Evolutionary conservation across 345 rosid species (phyloP), one percentile per base, ranked within the genome.

Genomic region (Murraya paniculata): DNA sequence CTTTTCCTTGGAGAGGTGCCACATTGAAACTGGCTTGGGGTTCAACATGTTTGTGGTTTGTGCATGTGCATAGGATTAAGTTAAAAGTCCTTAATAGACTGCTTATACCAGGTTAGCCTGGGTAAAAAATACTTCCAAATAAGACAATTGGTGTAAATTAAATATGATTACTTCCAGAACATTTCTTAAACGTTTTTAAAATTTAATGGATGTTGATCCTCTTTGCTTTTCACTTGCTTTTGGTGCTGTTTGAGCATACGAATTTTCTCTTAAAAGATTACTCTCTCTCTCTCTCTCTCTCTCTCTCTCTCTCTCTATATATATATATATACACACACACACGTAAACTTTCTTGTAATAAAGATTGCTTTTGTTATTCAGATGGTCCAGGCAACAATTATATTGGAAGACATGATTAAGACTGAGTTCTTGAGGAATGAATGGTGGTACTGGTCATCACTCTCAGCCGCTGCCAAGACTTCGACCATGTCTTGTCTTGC

Each of bases 381-480:
- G 99, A 90, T 96, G 92, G 88, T 96, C 80, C 99, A 91, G 83
- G 97, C 98, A 74, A 87, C 93, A 70, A 74, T 92, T 73, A 81
- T 90, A 79, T 83, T 96, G 78, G 99, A 94, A 87, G 97, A 94
- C 85, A 91, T 91, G 95, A 91, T 96, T 24, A 92, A 87, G 86
- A 84, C 92, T 5, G 92, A 89, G 79, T 90, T 81, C 80, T 79
- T 96, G 82, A 89, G 88, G 86, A 96, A 89, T 83, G 97, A 90
- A 30, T 94, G 99, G 99, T 96, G 99, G 99, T 92, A 94, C 81
- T 94, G 98, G 99, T 96, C 98, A 78, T 96, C 98, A 41, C 92
- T 92, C 59, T 89, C 98, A 68, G 99, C 92, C 71, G 98, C 98
- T 74, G 95, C 88, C 45, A 92, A 87, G 84, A 87, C 92, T 50